These are phyloP conservation scores for Tuber indicum DNA, from an alignment of 495 filamentous ascomycete species.

Conservation along the genomic window DNA sequence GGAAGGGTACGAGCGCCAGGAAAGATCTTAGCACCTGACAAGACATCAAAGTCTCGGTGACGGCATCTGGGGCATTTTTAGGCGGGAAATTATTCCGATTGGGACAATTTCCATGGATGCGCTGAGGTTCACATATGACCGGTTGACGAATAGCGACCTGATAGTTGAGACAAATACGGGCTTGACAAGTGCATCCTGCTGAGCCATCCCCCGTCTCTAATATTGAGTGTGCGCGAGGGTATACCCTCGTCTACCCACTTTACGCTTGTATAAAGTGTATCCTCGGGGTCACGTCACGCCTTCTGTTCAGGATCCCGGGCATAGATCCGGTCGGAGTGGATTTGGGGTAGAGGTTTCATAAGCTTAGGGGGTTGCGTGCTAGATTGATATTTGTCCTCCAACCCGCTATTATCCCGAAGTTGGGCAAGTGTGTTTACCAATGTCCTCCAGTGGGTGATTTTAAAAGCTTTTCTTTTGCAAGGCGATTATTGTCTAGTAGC, in stretches of 20 bases:
- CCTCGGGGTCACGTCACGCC: too few relatives aligned
- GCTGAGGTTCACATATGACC: background rate
- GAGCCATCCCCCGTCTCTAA: background rate
- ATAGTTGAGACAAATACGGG: background rate
- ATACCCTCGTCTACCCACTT: background rate
- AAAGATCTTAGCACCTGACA: background rate
- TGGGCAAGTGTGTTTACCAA: background rate
- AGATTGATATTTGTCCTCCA: background rate
- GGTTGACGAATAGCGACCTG: background rate
- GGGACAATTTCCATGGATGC: background rate
- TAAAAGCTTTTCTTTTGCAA: background rate
- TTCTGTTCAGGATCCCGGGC: background rate
- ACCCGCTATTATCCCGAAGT: background rate
- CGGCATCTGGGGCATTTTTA: background rate
- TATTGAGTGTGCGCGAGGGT: background rate
- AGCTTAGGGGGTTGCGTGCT: background rate
- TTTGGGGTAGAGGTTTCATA: background rate
- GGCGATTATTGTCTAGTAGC: too few relatives aligned
- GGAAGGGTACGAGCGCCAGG: background rate
- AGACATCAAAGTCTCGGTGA: background rate
- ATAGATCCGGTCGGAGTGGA: background rate
- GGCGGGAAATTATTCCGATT: background rate
- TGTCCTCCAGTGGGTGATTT: background rate
- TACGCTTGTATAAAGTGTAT: background rate
- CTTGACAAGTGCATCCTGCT: background rate